Evolutionary conservation across 345 rosid genomes (phyloP), one percentile per base, ranked within the genome.

Genomic region (Erysimum cheiranthoides): DNA sequence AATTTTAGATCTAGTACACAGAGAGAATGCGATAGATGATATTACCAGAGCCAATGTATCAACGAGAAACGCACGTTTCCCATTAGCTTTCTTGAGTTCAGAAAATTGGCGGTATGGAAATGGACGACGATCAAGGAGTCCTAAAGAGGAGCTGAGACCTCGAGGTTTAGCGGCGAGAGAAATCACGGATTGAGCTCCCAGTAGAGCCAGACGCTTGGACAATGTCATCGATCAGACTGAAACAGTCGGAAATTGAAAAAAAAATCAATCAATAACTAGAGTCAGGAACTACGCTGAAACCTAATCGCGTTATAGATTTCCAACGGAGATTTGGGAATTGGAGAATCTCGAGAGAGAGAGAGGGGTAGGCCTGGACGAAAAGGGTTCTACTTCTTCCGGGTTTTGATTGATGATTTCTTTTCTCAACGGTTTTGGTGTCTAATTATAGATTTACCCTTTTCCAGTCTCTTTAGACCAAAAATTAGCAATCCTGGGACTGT

Each of bases 11-110:
- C 68, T 50, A 35, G 1, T 31, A 53, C 8, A 64, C 6, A 6
- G 32, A 70, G 25, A 60, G 30, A 64, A 30, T 68, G 21, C 54
- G 34, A 66, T 10, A 35, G 57, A 45, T 32, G 5, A 25, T 6
- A 59, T 73, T 85, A 91, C 98, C 88, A 96, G 80, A 70, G 91
- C 96, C 83, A 93, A 79, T n/a, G 99, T 96, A 66, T 93, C 95
- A 13, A 96, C 98, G 52, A 91, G 97, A 70, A 90, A 96, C 0
- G 95, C 97, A 18, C 95, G 93, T 16, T 86, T 96, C 10, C 85
- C 91, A 21, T 82, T 86, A 42, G 86, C 62, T 61, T 85, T 86
- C 5, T 61, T 87, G 56, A 90, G 92, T 75, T 92, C 86, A 6
- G 94, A 92, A n/a, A 39, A 53, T 10, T 40, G 50, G 11, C 73